Evolutionary conservation across 139 green algal species (phyloP).

Genomic region (Desmodesmus armatus): DNA sequence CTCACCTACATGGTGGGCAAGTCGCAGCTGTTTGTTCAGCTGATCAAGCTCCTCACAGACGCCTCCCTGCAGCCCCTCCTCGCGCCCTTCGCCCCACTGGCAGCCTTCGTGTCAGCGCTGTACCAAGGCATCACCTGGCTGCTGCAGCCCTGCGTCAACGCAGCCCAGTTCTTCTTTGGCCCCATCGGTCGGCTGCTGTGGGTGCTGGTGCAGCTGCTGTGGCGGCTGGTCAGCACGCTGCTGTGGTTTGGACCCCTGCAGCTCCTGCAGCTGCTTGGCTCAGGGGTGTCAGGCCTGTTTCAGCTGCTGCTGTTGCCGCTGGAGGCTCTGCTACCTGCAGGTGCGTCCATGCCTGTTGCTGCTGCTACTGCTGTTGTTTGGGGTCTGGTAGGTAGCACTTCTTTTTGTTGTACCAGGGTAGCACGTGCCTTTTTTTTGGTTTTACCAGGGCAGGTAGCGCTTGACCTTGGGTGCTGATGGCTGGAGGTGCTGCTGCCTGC

Average conservation of each 20-base stretch:
- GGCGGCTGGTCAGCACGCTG: conserved; percentile 20
- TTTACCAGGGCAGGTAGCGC: no score
- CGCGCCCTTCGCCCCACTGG: conserved; percentile 25
- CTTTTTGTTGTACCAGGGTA: no score
- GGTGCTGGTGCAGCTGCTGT: conserved; percentile 24
- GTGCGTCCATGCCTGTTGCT: background rate
- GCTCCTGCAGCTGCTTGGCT: background rate
- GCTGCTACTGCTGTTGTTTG: no score
- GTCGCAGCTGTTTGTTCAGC: conserved; percentile 67
- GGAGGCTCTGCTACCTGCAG: background rate
- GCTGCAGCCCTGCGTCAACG: conserved; percentile 5
- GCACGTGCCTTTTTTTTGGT: no score
- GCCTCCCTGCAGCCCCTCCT: conserved; percentile 29
- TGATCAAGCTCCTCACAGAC: conserved; percentile 58
- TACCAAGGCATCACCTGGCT: background rate
- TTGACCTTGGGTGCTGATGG: no score
- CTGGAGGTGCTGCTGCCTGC: conserved; percentile 16
- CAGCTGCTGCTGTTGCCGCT: conserved; percentile 30
- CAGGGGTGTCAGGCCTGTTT: background rate
- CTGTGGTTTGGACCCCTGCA: conserved; percentile 13
- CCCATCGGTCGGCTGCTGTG: background rate
- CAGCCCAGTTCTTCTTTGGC: background rate
- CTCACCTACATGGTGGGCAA: conserved; percentile 89
- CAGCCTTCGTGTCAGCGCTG: background rate
- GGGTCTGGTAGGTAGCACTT: no score